A percentile compares a stretch with the other conserved stretches of the same genome.
phyloP scores from a whole-genome alignment of 2,329 filamentous ascomycete genomes.

The Pseudopithomyces chartarum region DNA sequence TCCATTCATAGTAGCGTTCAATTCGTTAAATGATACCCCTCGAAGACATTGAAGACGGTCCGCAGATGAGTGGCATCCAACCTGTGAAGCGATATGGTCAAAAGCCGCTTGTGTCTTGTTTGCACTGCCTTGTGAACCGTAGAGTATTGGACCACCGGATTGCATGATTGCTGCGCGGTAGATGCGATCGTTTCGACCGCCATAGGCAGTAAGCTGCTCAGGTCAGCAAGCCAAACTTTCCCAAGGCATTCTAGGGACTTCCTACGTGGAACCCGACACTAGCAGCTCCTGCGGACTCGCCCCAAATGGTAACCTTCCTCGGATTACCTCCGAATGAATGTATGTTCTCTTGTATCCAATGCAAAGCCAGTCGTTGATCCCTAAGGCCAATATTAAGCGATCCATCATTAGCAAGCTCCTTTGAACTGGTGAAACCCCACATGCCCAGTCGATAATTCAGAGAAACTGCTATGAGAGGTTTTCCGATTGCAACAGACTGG shows the following conservation, averaged over 20 bases:
- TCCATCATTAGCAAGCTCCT: conserved; percentile 51
- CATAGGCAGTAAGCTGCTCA: conserved; percentile 1
- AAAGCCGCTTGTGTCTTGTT: conserved; percentile 54
- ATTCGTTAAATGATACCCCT: conserved; percentile 60
- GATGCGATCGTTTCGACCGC: conserved; percentile 44
- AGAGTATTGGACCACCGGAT: conserved; percentile 35
- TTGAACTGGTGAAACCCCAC: not conserved
- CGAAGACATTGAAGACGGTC: conserved; percentile 55
- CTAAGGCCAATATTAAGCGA: conserved; percentile 47
- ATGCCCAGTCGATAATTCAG: conserved; percentile 41
- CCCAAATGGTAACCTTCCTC: conserved; percentile 47
- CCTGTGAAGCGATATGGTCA: conserved; percentile 45
- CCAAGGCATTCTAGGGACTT: not conserved
- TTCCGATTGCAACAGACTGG: conserved; percentile 27
- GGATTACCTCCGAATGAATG: conserved; percentile 43
- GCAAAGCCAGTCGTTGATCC: conserved; percentile 48
- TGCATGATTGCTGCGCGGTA: conserved; percentile 51
- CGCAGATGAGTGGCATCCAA: conserved; percentile 54
- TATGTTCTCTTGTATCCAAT: conserved; percentile 46
- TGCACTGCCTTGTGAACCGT: conserved; percentile 55
- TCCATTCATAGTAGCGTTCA: conserved; percentile 52
- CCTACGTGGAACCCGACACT: not conserved
- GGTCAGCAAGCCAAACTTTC: not conserved
- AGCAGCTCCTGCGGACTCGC: conserved; percentile 43
- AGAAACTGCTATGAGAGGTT: conserved; percentile 17